Evolutionary conservation across 2,329 filamentous ascomycete genomes (phyloP), one percentile per base, ranked within the genome.

Genomic region (Calonectria montana): DNA sequence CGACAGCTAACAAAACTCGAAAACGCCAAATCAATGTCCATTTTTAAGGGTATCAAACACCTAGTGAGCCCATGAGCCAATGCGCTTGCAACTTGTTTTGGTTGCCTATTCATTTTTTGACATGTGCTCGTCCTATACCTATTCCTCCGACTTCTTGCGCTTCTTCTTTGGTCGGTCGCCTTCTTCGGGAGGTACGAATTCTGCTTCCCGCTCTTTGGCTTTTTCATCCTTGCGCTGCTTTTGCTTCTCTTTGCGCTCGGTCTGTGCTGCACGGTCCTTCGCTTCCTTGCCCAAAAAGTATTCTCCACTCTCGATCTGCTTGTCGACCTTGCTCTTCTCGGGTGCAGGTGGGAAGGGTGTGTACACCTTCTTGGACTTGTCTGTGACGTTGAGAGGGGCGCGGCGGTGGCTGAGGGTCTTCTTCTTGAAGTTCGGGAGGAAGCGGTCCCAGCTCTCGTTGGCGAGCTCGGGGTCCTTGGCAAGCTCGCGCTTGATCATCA

Each of bases 241-340:
- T 86, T 98, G 96, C 84, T 93, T 92, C 83, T 97, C 95, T 80
- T 94, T 90, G 76, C 95, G 88, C 80, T 94, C 94, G 81, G 96
- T 93, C 84, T 94, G 92, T 57, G 88, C 91, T 67, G 92, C 93
- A 73, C 96, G 89, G 80, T 97, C 94, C 88, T 97, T 98, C 72
- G 95, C 96, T 81, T 96, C 92, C 88, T 98, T 98, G 81, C 93
- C 92, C 81, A 99, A 85, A 84, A 98, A 98, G 86, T 97, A 99
- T 86, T 98, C 96, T 85, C 97, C 96, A 79, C 91, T 96, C 88
- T 99, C 97, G 87, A 99, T 98, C 89, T 99, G 96, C 84, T 95
- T 86, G 85, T 99, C 97, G 79, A 99, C 91, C 91, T 98, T 99
- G 91, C 96, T 98, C 94, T 98, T 98, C 89, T 99, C 96, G 76